phyloP scores from a whole-genome alignment of 2,329 filamentous ascomycete genomes.

The Drechslerella dactyloides region DNA sequence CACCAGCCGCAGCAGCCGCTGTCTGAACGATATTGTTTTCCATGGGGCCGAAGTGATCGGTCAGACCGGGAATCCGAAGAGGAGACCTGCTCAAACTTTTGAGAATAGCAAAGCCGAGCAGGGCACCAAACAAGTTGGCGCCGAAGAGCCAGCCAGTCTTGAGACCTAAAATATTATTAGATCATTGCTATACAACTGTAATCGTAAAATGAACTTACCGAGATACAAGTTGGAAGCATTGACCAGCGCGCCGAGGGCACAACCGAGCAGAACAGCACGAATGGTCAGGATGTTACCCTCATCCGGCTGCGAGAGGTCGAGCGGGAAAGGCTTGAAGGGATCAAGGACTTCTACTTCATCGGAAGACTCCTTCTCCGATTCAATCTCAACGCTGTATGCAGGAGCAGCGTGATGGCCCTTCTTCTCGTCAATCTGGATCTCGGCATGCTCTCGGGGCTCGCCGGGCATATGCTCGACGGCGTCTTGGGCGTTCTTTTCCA shows the following conservation, averaged over 20 bases:
- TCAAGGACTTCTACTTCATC: slow-evolving; percentile 50
- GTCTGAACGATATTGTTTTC: slow-evolving; percentile 70
- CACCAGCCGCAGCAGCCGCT: slow-evolving; percentile 67
- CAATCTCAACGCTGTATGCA: slow-evolving; percentile 38
- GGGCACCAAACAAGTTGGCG: slow-evolving; percentile 63
- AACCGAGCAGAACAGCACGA: slow-evolving; percentile 65
- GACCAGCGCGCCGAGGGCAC: slow-evolving; percentile 66
- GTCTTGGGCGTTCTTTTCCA: slow-evolving; percentile 46
- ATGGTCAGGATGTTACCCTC: slow-evolving; percentile 64
- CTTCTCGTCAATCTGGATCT: slow-evolving; percentile 41
- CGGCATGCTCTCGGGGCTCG: slow-evolving; percentile 1
- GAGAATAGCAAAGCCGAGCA: slow-evolving; percentile 67
- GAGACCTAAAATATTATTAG: slow-evolving; percentile 57
- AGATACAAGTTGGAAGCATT: slow-evolving; percentile 70
- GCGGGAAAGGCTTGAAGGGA: slow-evolving; percentile 58
- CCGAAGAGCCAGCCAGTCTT: slow-evolving; percentile 64
- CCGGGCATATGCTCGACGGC: slow-evolving; percentile 21
- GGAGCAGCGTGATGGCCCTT: slow-evolving; percentile 7
- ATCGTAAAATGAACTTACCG: slow-evolving; percentile 57
- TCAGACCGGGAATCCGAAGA: slow-evolving; percentile 62
- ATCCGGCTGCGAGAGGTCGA: slow-evolving; percentile 59
- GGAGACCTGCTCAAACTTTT: slow-evolving; percentile 62
- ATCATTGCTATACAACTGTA: background rate
- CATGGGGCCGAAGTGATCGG: slow-evolving; percentile 66
- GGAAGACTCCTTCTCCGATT: slow-evolving; percentile 28